Percentiles rank a stretch among this genome's conserved stretches.
phyloP scores from a whole-genome alignment of 768 basidiomycete genomes.

The Psilocybe cyanescens region DNA sequence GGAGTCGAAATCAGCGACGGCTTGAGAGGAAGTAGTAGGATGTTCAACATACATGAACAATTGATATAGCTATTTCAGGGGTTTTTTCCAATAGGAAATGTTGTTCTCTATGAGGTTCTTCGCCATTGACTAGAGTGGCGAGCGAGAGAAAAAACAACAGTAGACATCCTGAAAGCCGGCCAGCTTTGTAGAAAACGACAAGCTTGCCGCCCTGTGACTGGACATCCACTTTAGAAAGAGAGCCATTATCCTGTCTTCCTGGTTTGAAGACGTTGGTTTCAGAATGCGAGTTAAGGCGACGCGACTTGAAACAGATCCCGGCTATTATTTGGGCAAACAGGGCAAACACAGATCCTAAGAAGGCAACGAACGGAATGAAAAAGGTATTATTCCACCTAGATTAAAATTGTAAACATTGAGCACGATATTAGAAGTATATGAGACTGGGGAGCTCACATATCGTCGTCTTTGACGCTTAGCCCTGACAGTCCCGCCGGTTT shows the following conservation, averaged over 20 bases:
- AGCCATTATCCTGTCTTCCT: not conserved
- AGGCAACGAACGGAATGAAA: conserved; percentile 3
- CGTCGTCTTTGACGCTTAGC: not conserved
- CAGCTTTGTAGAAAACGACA: conserved; percentile 8
- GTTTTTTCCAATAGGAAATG: not conserved
- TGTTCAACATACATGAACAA: conserved; percentile 14
- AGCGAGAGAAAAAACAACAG: conserved; percentile 9
- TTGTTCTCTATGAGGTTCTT: not conserved
- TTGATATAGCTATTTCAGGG: conserved; percentile 9
- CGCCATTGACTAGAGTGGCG: not conserved
- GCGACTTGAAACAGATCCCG: not conserved
- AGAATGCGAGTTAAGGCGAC: too few relatives aligned
- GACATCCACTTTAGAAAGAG: not conserved
- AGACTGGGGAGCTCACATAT: not conserved
- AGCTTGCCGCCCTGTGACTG: conserved; percentile 9
- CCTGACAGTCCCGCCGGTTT: not conserved
- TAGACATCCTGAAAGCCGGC: conserved; percentile 15
- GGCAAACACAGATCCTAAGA: not conserved
- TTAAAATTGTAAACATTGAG: not conserved
- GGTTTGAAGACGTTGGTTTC: not conserved
- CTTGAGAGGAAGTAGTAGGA: not conserved
- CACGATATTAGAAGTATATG: not conserved
- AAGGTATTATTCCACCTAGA: conserved; percentile 10
- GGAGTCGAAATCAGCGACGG: not conserved
- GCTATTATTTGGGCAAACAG: not conserved